Percentiles rank a stretch among this genome's conserved stretches.
Evolutionary conservation across 1,284 basidiomycete genomes (phyloP).

Genomic region (Puccinia triticina): DNA sequence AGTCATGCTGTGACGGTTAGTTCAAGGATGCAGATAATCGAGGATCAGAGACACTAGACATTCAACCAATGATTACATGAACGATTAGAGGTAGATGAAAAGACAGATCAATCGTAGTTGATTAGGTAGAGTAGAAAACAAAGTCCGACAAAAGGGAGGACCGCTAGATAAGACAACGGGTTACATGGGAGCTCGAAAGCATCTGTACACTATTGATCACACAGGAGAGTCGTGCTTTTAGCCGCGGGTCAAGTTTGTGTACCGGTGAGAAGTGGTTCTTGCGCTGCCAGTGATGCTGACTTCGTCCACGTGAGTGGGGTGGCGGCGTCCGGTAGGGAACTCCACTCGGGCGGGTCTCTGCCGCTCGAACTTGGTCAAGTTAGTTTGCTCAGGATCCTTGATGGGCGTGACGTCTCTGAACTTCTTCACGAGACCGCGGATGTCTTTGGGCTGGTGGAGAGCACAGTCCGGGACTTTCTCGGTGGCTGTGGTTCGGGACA

Average conservation of each 20-base stretch:
- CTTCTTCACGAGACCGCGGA: slow-evolving; percentile 2
- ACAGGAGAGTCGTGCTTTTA: background rate
- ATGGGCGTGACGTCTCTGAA: slow-evolving; percentile 30
- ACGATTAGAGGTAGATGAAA: no score
- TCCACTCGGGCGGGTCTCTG: slow-evolving; percentile 12
- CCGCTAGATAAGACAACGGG: no score
- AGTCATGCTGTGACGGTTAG: no score
- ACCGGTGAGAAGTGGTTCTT: slow-evolving; percentile 46
- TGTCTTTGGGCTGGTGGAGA: slow-evolving; percentile 6
- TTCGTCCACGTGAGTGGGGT: background rate
- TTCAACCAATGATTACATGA: no score
- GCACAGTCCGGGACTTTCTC: slow-evolving; percentile 45
- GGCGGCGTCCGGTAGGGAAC: background rate
- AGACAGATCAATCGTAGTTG: no score
- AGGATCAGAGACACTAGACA: no score
- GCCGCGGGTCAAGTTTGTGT: slow-evolving; percentile 25
- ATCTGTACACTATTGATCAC: no score
- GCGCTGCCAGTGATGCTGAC: background rate
- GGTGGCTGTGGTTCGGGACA: slow-evolving; percentile 7
- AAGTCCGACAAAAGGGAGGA: no score
- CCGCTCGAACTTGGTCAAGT: slow-evolving; percentile 42
- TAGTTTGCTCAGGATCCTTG: slow-evolving; percentile 43
- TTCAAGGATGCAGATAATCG: no score
- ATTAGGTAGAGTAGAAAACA: no score
- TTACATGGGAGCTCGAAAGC: no score